These are phyloP conservation scores for Botrytis galanthina DNA, from an alignment of 2,329 filamentous ascomycete species.

Conservation along the genomic window DNA sequence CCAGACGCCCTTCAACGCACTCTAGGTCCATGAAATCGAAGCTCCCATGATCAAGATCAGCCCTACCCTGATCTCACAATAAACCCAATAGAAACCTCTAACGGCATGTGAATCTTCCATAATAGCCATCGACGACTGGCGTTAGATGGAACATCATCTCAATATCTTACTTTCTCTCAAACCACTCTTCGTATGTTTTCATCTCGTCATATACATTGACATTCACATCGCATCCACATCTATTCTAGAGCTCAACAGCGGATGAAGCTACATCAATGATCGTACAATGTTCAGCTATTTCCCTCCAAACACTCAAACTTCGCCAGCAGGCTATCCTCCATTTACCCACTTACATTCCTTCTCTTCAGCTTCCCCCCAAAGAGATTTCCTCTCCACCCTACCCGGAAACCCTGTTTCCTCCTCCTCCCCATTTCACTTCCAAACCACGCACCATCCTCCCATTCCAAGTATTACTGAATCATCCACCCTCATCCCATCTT, in stretches of 20 bases:
- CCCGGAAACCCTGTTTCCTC: fast-evolving
- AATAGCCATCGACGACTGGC: no score
- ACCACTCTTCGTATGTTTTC: not conserved
- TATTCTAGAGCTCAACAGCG: not conserved
- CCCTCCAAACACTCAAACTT: not conserved
- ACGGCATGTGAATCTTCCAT: not conserved
- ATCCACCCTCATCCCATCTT: not conserved
- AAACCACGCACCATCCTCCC: not conserved
- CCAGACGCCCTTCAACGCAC: not conserved
- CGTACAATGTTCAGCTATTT: not conserved
- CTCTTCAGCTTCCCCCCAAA: not conserved
- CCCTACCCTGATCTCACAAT: not conserved
- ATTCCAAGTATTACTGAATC: not conserved
- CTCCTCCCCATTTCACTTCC: not conserved
- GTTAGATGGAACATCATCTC: no score
- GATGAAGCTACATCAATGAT: not conserved
- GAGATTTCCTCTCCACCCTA: not conserved
- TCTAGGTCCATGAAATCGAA: not conserved
- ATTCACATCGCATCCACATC: not conserved
- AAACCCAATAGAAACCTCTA: not conserved
- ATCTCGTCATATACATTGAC: not conserved
- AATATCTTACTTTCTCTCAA: not conserved
- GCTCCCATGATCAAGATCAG: not conserved
- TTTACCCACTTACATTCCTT: not conserved
- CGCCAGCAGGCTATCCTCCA: not conserved